Evolutionary conservation across 306 rosid species (phyloP), one percentile per base, ranked within the genome.

Genomic region (Comarum palustre): DNA sequence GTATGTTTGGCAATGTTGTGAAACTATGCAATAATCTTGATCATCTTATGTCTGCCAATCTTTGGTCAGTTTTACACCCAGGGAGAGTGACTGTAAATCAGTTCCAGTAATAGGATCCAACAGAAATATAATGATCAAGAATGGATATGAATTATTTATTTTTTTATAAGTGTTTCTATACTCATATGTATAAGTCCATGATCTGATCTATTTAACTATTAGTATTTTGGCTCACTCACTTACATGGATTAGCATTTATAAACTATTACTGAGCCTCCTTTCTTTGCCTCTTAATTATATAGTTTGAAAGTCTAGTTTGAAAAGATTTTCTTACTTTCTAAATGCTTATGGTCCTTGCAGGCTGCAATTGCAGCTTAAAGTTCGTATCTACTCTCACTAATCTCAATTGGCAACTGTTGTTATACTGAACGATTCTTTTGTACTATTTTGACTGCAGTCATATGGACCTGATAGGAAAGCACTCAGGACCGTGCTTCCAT

Each of bases 381-480:
- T 36, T 69, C 48, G 34, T 39, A 13, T 69, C 13, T 50, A 69
- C 5, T 48, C 16, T 64, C 24, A 20, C 34, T 20, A 0, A 20
- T 20, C 0, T 8, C 7, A 52, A 47, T 2, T 15, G 15, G 17
- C 52, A 22, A 38, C 32, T 69, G 16, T 54, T 8, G 11, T 39
- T 52, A 15, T 10, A 27, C 54, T 14, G 41, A 16, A 2, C 72
- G 73, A 73, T 64, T 19, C 12, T 34, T n/a, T 25, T 69, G 69
- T 15, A 31, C 39, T 47, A 5, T 43, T 78, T 48, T 22, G 68
- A 75, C 82, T 77, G 81, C 91, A 94, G 98, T 70, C 87, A 66
- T 89, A 48, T 64, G 98, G 98, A 43, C 41, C 84, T 12, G 98
- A 94, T 69, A 82, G 98, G 86, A 94, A 91, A 83, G 97, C 86